Conservation (phyloP, 148 eudicot species). For the Heliosperma pusillum region DNA sequence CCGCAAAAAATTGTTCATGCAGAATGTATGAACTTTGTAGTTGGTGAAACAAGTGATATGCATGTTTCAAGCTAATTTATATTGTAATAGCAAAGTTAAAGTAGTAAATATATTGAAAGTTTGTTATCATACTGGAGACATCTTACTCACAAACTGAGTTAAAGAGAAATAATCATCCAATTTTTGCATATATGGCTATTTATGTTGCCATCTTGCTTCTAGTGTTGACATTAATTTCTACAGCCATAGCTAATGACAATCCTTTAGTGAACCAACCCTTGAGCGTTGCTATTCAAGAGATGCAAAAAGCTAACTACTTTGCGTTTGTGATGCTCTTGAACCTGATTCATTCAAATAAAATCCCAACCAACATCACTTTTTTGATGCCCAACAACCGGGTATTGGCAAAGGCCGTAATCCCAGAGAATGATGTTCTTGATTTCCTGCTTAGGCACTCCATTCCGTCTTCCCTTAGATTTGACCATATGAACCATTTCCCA, state of each 20-base stretch:
- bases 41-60: slow-evolving; percentile 41
- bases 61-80: slow-evolving; percentile 35
- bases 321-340: slow-evolving; percentile 64
- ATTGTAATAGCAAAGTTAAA: slow-evolving; percentile 2
- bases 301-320: slow-evolving; percentile 72
- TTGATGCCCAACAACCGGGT: slow-evolving; percentile 64
- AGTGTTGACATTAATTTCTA: slow-evolving; percentile 23
- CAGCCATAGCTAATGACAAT: slow-evolving; percentile 14
- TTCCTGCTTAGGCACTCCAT: slow-evolving; percentile 64
- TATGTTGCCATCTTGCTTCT: slow-evolving; percentile 17
- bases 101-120: slow-evolving; percentile 1
- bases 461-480: slow-evolving; percentile 60
- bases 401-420: slow-evolving; percentile 42
- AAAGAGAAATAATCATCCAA: slow-evolving; percentile 1
- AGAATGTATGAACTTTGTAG: slow-evolving; percentile 31
- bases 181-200: slow-evolving; percentile 12
- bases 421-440: slow-evolving; percentile 32
- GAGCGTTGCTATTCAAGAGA: slow-evolving; percentile 48
- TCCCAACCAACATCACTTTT: slow-evolving; percentile 68
- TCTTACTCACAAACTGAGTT: slow-evolving; percentile 5
- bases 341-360: slow-evolving; percentile 41
- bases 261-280: slow-evolving; percentile 33
- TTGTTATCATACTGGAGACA: not conserved
- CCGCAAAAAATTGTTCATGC: slow-evolving; percentile 28
- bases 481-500: slow-evolving; percentile 48